Evolutionary conservation across 2,329 filamentous ascomycete species (phyloP).

Genomic region (Trichoderma gracile): DNA sequence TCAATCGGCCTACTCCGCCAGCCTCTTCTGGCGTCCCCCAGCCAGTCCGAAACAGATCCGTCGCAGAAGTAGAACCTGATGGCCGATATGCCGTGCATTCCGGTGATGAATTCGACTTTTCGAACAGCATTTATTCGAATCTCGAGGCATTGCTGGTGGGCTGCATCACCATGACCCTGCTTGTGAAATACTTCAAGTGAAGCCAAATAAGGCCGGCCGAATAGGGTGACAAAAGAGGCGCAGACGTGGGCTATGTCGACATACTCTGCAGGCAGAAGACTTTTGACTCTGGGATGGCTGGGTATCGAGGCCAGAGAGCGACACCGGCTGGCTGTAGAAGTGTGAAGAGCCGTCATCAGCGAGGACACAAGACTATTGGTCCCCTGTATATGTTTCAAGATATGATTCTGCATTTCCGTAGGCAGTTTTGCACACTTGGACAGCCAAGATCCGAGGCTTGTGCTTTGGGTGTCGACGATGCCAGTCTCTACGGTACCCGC

Average conservation of each 20-base stretch:
- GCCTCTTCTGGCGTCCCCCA: background rate
- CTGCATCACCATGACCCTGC: background rate
- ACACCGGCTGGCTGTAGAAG: background rate
- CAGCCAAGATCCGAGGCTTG: background rate
- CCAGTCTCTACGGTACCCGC: no score
- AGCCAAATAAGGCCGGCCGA: background rate
- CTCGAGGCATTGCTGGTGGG: background rate
- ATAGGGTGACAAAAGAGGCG: background rate
- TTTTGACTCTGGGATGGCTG: no score
- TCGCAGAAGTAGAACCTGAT: background rate
- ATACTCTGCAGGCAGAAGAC: background rate
- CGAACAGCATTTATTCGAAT: background rate
- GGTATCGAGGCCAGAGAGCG: no score
- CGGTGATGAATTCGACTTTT: background rate
- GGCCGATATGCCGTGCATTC: background rate
- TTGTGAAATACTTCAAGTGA: background rate
- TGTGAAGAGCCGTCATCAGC: background rate
- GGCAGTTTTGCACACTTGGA: background rate
- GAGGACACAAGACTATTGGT: background rate
- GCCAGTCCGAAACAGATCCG: background rate
- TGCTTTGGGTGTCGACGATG: background rate
- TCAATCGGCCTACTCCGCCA: background rate
- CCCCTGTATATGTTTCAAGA: background rate
- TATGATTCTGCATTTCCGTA: background rate
- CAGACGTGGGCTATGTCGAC: background rate